Evolutionary conservation across 305 asterid genomes (phyloP), one percentile per base, ranked within the genome.

Genomic region (Fraxinus baroniana): DNA sequence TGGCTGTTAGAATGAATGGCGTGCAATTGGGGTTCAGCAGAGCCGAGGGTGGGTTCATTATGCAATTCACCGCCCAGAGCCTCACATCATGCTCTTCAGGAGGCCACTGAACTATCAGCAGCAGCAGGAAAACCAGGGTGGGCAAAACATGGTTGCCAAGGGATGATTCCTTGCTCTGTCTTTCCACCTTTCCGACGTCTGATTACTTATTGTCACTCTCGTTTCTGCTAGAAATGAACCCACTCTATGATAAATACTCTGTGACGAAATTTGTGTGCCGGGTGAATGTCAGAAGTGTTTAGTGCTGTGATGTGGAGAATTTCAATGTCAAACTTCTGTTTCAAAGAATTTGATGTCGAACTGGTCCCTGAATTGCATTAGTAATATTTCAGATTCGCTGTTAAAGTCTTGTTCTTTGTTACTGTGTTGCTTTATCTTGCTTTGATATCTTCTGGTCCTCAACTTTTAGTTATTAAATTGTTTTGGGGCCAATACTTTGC

Each of bases 21-120:
- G 91, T 68, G 91, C 91, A 20, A 83, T 89, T 74, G 92, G 92
- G 62, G 92, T 89, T 78, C 91, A 89, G 86, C 92, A 89, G 82
- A 89, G 92, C 81, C 83, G 91, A 24, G 92, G 92, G 26, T 86
- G 92, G 92, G 92, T 87, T 18, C 92, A 89, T 85, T 89, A 89
- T 60, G 92, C 92, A 5, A 85, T 89, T 52, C 92, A 89, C 81
- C 89, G 89, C 18, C 92, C 90, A 79, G 91, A 90, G 89, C 91
- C 86, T 32, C 91, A 88, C 85, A 89, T 88, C 83, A 88, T 90
- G 92, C 91, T 89, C 83, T 89, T 89, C 86, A 86, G 92, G 88
- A 89, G 92, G 92, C 86, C 92, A 24, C 85, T 89, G 71, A 89
- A 89, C 89, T 87, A 84, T 83, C 92, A 87, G 88, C 92, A 86